A percentile compares a stretch with the other conserved stretches of the same genome.
These are phyloP conservation scores for Anthostomella pinea DNA, from an alignment of 2,329 filamentous ascomycete genomes.

Conservation along the genomic window DNA sequence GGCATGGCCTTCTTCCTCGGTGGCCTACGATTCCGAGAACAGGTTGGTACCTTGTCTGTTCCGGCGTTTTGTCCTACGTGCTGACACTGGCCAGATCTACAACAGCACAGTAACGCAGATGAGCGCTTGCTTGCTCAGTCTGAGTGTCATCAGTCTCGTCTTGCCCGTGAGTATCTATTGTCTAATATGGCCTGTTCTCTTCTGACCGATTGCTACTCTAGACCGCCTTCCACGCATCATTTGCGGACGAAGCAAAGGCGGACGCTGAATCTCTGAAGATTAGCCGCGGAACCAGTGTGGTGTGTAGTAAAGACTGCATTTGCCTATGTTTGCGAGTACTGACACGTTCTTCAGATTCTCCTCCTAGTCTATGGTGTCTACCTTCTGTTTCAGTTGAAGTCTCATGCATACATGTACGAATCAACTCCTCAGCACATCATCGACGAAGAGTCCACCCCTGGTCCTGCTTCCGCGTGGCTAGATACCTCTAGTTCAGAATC, in stretches of 20 bases:
- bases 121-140: constrained; percentile 87
- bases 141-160: constrained; percentile 86
- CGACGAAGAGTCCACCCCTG: constrained; percentile 85
- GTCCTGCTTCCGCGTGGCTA: constrained; percentile 77
- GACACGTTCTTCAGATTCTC: constrained; percentile 53
- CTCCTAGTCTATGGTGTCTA: constrained; percentile 81
- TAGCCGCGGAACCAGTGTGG: constrained; percentile 84
- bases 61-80: not conserved
- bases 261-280: constrained; percentile 75
- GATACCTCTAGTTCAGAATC: constrained; percentile 63
- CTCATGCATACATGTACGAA: constrained; percentile 87
- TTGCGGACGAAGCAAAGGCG: constrained; percentile 59
- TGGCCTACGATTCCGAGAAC: constrained; percentile 82
- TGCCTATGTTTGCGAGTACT: constrained; percentile 10
- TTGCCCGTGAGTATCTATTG: constrained; percentile 60
- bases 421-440: constrained; percentile 91
- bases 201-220: constrained; percentile 47
- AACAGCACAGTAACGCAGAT: constrained; percentile 95
- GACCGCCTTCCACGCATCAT: constrained; percentile 91
- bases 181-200: not conserved
- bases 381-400: constrained; percentile 86
- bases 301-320: constrained; percentile 42
- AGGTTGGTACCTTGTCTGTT: constrained; percentile 46
- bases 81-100: constrained; percentile 60
- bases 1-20: constrained; percentile 90